These are phyloP conservation scores for Senna siamea DNA, from an alignment of 306 rosid species.

Conservation along the genomic window DNA sequence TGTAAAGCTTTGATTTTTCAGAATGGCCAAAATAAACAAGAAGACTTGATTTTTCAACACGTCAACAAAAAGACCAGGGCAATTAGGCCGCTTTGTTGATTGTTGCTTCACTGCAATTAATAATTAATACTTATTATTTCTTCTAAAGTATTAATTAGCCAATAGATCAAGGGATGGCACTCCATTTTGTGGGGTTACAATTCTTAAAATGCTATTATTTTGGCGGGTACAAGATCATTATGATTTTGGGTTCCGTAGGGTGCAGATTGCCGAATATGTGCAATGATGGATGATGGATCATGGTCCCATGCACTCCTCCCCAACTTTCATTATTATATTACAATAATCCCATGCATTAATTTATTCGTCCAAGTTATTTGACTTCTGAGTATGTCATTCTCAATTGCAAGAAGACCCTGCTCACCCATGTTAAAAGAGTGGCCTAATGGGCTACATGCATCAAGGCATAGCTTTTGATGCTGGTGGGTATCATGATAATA, in stretches of 20 bases:
- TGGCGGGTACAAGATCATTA: background rate
- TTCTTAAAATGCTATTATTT: background rate
- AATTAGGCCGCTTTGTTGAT: background rate
- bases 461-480: background rate
- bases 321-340: background rate
- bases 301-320: background rate
- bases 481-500: slow-evolving; percentile 7
- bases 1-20: too few relatives aligned
- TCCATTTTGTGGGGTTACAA: background rate
- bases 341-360: background rate
- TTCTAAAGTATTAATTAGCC: background rate
- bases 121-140: background rate
- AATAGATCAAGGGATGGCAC: background rate
- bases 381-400: background rate
- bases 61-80: too few relatives aligned
- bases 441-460: background rate
- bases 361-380: slow-evolving; percentile 13
- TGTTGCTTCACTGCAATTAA: background rate
- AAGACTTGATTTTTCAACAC: too few relatives aligned
- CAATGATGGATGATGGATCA: background rate
- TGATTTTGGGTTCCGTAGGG: background rate
- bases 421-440: background rate
- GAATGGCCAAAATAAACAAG: too few relatives aligned
- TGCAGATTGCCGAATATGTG: background rate
- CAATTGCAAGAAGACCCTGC: slow-evolving; percentile 6